These are phyloP conservation scores for Grammothele lineata DNA, from an alignment of 768 basidiomycete genomes.

Conservation along the genomic window DNA sequence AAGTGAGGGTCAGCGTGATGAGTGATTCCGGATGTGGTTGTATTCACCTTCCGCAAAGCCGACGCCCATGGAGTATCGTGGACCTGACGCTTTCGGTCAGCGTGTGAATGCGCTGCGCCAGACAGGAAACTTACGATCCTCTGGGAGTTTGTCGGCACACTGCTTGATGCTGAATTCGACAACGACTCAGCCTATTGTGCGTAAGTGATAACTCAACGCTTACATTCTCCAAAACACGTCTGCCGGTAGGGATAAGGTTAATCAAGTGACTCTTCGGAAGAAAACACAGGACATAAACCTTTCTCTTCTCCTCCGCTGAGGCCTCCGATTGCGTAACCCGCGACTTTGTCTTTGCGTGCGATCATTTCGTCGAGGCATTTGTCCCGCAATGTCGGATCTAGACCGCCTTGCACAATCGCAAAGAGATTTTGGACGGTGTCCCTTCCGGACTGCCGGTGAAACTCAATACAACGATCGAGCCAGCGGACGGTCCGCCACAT, in stretches of 20 bases:
- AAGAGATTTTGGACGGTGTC: slow-evolving; percentile 75
- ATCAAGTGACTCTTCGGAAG: neutral
- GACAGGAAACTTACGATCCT: slow-evolving; percentile 71
- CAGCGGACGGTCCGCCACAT: slow-evolving; percentile 87
- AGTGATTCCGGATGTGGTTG: neutral
- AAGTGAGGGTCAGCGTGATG: neutral
- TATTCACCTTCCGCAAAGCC: slow-evolving; percentile 82
- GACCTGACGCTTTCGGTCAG: slow-evolving; percentile 43
- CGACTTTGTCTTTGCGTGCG: slow-evolving; percentile 63
- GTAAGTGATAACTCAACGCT: slow-evolving; percentile 20
- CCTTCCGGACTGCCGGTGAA: slow-evolving; percentile 67
- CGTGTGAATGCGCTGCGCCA: neutral
- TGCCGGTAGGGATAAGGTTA: too few species aligned
- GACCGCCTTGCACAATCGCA: slow-evolving; percentile 88
- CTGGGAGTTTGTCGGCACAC: slow-evolving; percentile 74
- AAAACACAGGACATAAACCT: slow-evolving; percentile 43
- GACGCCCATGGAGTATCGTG: slow-evolving; percentile 90
- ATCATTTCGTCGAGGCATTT: slow-evolving; percentile 82
- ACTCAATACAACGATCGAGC: slow-evolving; percentile 83
- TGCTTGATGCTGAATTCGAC: slow-evolving; percentile 59
- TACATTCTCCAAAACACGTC: slow-evolving; percentile 86
- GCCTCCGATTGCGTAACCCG: slow-evolving; percentile 91
- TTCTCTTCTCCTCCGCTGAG: slow-evolving; percentile 91
- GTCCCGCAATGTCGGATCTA: slow-evolving; percentile 67
- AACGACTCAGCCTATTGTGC: neutral